Percentiles rank a stretch among this genome's conserved stretches.
phyloP scores from a whole-genome alignment of 352 stramenopile species.

The Pythium sukuiense region DNA sequence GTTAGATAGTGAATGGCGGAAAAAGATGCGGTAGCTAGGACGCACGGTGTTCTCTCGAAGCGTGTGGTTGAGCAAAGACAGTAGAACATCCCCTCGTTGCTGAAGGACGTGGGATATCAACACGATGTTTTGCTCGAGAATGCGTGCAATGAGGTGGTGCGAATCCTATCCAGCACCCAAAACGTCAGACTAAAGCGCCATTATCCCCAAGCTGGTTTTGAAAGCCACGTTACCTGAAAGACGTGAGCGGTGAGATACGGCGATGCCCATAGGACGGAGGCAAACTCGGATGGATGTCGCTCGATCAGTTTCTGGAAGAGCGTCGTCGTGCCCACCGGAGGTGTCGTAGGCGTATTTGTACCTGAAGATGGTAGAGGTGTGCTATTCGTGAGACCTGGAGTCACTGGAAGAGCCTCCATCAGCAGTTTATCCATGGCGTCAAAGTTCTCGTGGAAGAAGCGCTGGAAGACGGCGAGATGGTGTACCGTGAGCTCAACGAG shows the following conservation, averaged over 20 bases:
- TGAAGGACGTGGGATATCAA: slow-evolving; percentile 58
- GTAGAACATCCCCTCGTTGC: slow-evolving; percentile 50
- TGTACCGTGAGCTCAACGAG: slow-evolving; percentile 32
- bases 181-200: neutral
- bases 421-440: slow-evolving; percentile 55
- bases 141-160: slow-evolving; percentile 51
- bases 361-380: neutral
- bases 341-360: neutral
- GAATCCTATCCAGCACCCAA: slow-evolving; percentile 36
- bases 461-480: slow-evolving; percentile 36
- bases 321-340: neutral
- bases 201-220: neutral
- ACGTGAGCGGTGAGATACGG: slow-evolving; percentile 65
- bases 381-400: neutral
- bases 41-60: slow-evolving; percentile 64
- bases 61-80: slow-evolving; percentile 54
- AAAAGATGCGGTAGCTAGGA: neutral
- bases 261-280: slow-evolving; percentile 54
- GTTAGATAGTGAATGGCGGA: neutral
- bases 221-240: slow-evolving; percentile 48
- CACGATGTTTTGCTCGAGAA: slow-evolving; percentile 78
- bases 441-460: slow-evolving; percentile 48
- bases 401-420: slow-evolving; percentile 17
- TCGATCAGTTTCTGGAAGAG: slow-evolving; percentile 70
- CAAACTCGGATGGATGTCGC: slow-evolving; percentile 50